Evolutionary conservation across 2,329 filamentous ascomycete species (phyloP).

Genomic region (Clonostachys rosea): DNA sequence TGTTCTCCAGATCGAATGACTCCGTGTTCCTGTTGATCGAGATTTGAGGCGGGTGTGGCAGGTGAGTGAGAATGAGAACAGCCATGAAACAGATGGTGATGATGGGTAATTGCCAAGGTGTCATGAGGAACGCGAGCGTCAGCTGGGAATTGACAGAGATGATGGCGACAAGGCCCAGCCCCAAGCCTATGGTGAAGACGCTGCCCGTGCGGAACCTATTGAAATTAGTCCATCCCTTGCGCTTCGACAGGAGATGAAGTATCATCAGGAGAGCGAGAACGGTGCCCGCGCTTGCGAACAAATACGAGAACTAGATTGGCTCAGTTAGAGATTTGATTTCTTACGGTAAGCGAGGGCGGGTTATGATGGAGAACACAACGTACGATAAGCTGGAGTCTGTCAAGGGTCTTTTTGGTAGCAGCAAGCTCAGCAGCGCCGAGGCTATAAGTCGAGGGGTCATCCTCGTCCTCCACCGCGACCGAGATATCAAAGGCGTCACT

Average conservation of each 20-base stretch:
- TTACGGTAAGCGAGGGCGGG: background rate
- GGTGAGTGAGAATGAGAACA: constrained; percentile 23
- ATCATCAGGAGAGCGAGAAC: constrained; percentile 22
- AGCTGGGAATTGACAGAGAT: constrained; percentile 13
- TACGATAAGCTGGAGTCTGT: constrained; percentile 5
- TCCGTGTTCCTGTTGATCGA: too few species aligned
- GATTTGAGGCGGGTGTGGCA: too few species aligned
- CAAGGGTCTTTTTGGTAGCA: constrained; percentile 3
- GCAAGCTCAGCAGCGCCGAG: constrained; percentile 11
- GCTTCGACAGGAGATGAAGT: constrained; percentile 21
- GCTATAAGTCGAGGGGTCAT: background rate
- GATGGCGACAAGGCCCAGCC: constrained; percentile 15
- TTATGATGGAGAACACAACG: constrained; percentile 11
- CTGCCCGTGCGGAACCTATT: constrained; percentile 20
- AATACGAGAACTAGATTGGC: constrained; percentile 22
- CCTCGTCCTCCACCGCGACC: background rate
- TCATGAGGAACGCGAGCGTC: constrained; percentile 11
- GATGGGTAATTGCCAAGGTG: constrained; percentile 22
- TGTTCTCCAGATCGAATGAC: too few species aligned
- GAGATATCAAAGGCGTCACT: constrained; percentile 6
- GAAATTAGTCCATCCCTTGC: constrained; percentile 21
- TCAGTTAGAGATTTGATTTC: too few species aligned
- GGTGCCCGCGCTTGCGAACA: constrained; percentile 17
- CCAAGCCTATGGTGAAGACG: constrained; percentile 19
- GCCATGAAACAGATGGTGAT: constrained; percentile 24